phyloP scores from a whole-genome alignment of 495 filamentous ascomycete genomes.

The Penicillium subrubescens region DNA sequence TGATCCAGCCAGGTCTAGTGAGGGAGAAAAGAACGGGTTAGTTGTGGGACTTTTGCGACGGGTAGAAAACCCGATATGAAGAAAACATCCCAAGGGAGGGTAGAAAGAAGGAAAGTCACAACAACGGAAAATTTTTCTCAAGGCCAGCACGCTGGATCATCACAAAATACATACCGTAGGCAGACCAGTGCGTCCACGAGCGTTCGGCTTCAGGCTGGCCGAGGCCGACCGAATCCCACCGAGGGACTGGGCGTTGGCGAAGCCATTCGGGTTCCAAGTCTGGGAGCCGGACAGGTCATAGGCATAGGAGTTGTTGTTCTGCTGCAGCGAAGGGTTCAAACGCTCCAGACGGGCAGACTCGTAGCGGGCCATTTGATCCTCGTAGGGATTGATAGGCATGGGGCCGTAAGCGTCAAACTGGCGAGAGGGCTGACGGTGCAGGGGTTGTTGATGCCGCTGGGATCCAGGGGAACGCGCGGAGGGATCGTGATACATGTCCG shows the following conservation, averaged over 20 bases:
- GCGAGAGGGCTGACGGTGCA: slow-evolving; percentile 68
- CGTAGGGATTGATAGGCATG: slow-evolving; percentile 64
- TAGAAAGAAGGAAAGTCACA: not conserved
- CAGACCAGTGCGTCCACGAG: slow-evolving; percentile 56
- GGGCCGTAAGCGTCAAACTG: slow-evolving; percentile 69
- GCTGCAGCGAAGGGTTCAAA: slow-evolving; percentile 55
- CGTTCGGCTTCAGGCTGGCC: slow-evolving; percentile 57
- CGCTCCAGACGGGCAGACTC: slow-evolving; percentile 62
- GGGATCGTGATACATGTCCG: slow-evolving; percentile 64
- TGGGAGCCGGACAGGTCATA: slow-evolving; percentile 66
- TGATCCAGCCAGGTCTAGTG: slow-evolving; percentile 63
- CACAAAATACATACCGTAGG: slow-evolving; percentile 55
- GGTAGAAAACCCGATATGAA: not conserved
- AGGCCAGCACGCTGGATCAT: not conserved
- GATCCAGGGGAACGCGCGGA: slow-evolving; percentile 63
- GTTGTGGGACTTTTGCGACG: slow-evolving; percentile 1
- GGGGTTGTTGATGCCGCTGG: slow-evolving; percentile 63
- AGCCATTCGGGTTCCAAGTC: slow-evolving; percentile 65
- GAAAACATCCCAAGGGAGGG: not conserved
- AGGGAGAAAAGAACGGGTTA: slow-evolving; percentile 6
- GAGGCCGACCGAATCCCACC: slow-evolving; percentile 57
- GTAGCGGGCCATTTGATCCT: slow-evolving; percentile 63
- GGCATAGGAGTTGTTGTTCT: slow-evolving; percentile 53
- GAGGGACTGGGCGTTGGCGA: slow-evolving; percentile 53
- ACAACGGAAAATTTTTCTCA: not conserved